A percentile compares a stretch with the other conserved stretches of the same genome.
Conservation (phyloP, 768 basidiomycete species). For the Psilocybe tampanensis region DNA sequence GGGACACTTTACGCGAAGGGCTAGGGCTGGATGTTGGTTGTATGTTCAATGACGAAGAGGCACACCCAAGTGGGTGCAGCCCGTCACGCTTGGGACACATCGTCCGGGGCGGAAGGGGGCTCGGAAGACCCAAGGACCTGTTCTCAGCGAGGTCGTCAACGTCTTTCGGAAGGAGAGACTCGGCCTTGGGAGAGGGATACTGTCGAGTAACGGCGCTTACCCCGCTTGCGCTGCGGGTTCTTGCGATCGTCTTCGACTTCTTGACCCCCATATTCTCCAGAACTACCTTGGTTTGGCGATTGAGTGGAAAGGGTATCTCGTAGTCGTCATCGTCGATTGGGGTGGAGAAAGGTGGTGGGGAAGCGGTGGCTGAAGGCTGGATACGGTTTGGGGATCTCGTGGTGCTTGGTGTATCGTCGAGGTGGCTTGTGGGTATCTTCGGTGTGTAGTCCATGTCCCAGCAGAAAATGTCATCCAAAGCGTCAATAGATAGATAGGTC, state of each 20-base stretch:
- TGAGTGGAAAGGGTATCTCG: conserved; percentile 24
- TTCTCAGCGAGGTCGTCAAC: background rate
- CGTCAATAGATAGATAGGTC: conserved; percentile 18
- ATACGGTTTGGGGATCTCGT: background rate
- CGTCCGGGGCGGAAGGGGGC: conserved; percentile 20
- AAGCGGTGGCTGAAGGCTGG: background rate
- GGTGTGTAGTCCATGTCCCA: conserved; percentile 27
- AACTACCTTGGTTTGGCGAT: conserved; percentile 19
- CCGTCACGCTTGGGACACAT: conserved; percentile 15
- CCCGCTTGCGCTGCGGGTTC: conserved; percentile 11
- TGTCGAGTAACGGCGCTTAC: conserved; percentile 8
- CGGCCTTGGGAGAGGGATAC: background rate
- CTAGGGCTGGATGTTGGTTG: background rate
- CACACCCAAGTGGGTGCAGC: conserved; percentile 9
- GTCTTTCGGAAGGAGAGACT: background rate
- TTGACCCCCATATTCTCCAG: conserved; percentile 26
- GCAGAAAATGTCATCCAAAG: conserved; percentile 25
- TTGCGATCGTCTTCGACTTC: conserved; percentile 22
- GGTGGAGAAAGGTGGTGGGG: conserved; percentile 16
- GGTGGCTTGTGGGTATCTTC: conserved; percentile 9
- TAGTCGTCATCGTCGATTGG: conserved; percentile 25
- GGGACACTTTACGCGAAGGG: background rate
- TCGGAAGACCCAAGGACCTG: conserved; percentile 12
- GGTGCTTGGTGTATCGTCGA: conserved; percentile 4
- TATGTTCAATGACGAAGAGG: background rate